Evolutionary conservation across 2,329 filamentous ascomycete genomes (phyloP), one percentile per base, ranked within the genome.

Genomic region (Penicillium brasilianum): DNA sequence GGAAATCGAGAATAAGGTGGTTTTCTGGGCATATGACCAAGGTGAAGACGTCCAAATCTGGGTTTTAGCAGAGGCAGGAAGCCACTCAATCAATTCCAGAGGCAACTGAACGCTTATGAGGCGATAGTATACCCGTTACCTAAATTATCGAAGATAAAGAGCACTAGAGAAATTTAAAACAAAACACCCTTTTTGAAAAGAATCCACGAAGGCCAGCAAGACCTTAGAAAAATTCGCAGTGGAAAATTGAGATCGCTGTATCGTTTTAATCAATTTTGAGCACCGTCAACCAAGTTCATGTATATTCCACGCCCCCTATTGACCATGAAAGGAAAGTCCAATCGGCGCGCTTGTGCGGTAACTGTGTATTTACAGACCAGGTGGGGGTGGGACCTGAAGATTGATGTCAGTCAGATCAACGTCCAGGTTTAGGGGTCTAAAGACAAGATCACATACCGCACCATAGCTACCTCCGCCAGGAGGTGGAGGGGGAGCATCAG

Each of bases 401-500:
- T 57, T 16, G 2, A 32, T 14, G 50, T 34, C 48, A 34, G 49
- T 58, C 46, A 61, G 44, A 58, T 59, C 39, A 59, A 25, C 4
- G 18, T 9, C 61, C 20, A 8, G n/a, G 20, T 2, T 20, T n/a
- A 18, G 8, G 44, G 1, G 25, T 34, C 43, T 10, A n/a, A 5
- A 58, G 48, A 34, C n/a, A 46, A 36, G 13, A 57, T 48, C 9
- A 14, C 87, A 69, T 85, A 90, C 89, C 69, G 88, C 83, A 68
- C 85, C 87, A 72, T 91, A 92, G 51, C 83, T 62, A 48, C 65
- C 71, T 51, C 74, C 81, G 53, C 84, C 83, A n/a, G 83, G 81
- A 4, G 54, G 44, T 32, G 58, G 58, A 13, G 85, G 81, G 30
- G 84, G 84, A 36, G 87, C 88, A 32, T 86, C 86, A 59, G 85